Conservation (phyloP, 106 monocot genomes). For the Narthecium ossifragum region DNA sequence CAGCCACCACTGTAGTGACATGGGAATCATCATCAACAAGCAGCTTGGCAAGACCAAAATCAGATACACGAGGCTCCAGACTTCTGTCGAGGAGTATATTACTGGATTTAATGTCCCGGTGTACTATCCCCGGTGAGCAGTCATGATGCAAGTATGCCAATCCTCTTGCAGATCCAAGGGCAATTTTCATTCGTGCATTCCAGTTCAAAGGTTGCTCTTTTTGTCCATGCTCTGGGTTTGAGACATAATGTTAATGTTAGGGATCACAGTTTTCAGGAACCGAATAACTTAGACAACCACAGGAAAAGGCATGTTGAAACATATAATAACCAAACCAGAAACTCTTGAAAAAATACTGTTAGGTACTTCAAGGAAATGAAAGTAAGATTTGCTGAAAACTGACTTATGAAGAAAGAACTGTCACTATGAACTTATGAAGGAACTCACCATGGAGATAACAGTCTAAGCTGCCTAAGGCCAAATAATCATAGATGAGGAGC, state of each 20-base stretch:
- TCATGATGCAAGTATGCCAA: constrained; percentile 94
- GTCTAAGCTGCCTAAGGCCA: constrained; percentile 79
- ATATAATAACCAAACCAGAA: too few species aligned
- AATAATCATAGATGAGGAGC: constrained; percentile 84
- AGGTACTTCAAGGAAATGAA: neutral
- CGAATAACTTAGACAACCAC: too few species aligned
- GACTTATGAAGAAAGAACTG: too few species aligned
- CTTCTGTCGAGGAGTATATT: constrained; percentile 92
- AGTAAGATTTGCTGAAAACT: too few species aligned
- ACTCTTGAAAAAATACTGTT: too few species aligned
- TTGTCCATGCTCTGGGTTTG: constrained; percentile 43
- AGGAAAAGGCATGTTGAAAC: too few species aligned
- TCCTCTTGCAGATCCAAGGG: constrained; percentile 81
- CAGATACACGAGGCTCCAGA: constrained; percentile 85
- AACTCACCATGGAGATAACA: constrained; percentile 72
- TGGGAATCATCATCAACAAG: constrained; percentile 72
- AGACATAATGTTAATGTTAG: neutral
- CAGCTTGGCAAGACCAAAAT: constrained; percentile 88
- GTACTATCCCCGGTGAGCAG: constrained; percentile 74
- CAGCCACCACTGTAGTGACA: constrained; percentile 91
- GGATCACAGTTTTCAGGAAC: too few species aligned
- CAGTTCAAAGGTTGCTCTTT: constrained; percentile 85
- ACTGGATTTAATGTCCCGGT: constrained; percentile 82
- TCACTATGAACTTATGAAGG: neutral
- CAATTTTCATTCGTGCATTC: constrained; percentile 96